Percentiles rank a stretch among this genome's conserved stretches.
phyloP scores from a whole-genome alignment of 2,329 filamentous ascomycete genomes.

The Apiospora saccharicola region DNA sequence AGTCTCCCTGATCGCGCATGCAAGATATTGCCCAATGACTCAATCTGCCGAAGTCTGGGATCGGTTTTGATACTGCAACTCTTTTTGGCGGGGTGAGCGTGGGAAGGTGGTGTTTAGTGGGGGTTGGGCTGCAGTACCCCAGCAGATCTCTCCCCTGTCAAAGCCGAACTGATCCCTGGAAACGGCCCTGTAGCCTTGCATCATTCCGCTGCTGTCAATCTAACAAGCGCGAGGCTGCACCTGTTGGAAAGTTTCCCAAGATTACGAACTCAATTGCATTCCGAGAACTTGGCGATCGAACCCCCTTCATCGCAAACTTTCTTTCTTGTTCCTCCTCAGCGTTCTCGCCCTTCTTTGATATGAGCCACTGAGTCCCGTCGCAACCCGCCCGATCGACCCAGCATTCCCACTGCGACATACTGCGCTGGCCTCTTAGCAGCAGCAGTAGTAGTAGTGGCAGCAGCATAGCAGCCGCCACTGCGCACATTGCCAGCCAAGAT shows the following conservation, averaged over 20 bases:
- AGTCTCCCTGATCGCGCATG: not conserved
- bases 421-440: not conserved
- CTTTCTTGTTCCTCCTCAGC: not conserved
- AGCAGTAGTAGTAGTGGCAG: not conserved
- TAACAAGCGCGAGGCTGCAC: constrained; percentile 22
- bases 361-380: not conserved
- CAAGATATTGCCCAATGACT: not conserved
- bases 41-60: not conserved
- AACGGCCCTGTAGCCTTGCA: constrained; percentile 29
- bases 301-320: constrained; percentile 1
- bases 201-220: constrained; percentile 17
- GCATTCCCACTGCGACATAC: constrained; percentile 27
- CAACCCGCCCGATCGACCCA: constrained; percentile 21
- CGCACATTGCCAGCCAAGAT: constrained; percentile 45
- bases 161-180: constrained; percentile 22
- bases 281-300: not conserved
- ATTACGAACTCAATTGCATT: constrained; percentile 21
- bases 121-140: constrained; percentile 17
- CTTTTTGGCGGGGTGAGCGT: constrained; percentile 22
- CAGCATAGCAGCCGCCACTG: not conserved
- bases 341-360: not conserved
- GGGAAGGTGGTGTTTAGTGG: constrained; percentile 23
- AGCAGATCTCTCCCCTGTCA: constrained; percentile 24
- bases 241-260: constrained; percentile 23
- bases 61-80: constrained; percentile 9